Base-by-base conservation (phyloP, 2,329 filamentous ascomycete genomes). In the Emergomyces orientalis region DNA sequence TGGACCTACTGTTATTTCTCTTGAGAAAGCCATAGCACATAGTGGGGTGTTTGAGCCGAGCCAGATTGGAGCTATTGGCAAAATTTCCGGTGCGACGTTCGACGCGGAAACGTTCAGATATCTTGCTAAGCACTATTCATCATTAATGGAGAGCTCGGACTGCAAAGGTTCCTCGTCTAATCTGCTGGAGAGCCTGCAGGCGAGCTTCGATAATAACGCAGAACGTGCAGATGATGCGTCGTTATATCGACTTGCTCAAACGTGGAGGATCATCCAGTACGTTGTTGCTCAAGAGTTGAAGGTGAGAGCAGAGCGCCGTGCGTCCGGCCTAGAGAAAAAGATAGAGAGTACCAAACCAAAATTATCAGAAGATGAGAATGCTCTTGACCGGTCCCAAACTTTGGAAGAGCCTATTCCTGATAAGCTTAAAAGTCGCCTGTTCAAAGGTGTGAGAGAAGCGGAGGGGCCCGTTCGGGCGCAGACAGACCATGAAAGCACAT, bases 221-320 rank as follows among this genome's bases (percentile, higher is more conserved):
- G 74, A 78, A 55, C 77, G 81, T 66, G 82, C 82, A 32, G 77
- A 83, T 65, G 73, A 77, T 63, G 77, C 78, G 41, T 78, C 79
- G 47, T 73, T 80, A 65, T 75, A 80, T 66, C 77, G 80, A 61
- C 73, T 84, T 55, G 81, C 84, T 39, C 81, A 86, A 65, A 83
- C 82, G 25, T 87, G 84, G 84, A 80, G 79, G 61, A 78, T 86
- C 27, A 71, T 85, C 41, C 81, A 80, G 61, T 76, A 78, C 62
- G 77, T 79, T 32, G 75, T 84, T 61, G 69, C 79, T 2, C 77
- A 80, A 63, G 81, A 84, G 63, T 75, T 84, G 34, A 74, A 74
- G 62, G 64, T 68, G 49, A 77, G 76, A 67, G 73, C 73, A 9
- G 71, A 75, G 60, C 70, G 74, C 60, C 72, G 25, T 22, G 45